Evolutionary conservation across 176 grass and related monocot species (phyloP), one percentile per base, ranked within the genome.

Genomic region (Eremochloa ophiuroides): DNA sequence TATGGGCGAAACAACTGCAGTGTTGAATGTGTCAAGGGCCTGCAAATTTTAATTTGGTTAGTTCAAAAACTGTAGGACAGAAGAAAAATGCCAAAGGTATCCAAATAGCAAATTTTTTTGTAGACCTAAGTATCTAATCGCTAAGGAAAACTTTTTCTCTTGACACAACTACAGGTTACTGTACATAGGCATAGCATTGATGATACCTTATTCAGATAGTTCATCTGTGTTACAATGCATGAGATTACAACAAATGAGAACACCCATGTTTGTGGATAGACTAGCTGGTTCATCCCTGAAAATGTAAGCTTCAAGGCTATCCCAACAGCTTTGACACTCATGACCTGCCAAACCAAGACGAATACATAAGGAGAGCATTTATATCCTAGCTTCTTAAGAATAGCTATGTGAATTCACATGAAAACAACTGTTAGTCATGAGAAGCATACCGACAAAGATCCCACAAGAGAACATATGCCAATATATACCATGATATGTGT

Each of bases 301-400:
- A 98, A 98, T 48, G 95, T 98, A 72, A 98, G 86, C 65, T 98
- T 98, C 81, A 98, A 85, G 23, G 92, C 95, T 62, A 98, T 98
- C 71, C 95, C 95, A 82, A 98, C 90, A 56, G 95, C 95, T 91
- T 98, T 94, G 46, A 98, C 90, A 79, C 92, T 98, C 95, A 98
- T 98, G 83, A 98, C 95, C 95, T 98, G 83, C 39, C 73, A 79
- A 61, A 80, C 72, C 73, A 74, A 89, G 46, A 4, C 40, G 18
- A 81, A 71, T 44, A 69, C 48, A 68, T 10, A 76, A 46, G 31
- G 17, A 67, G 77, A 72, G 28, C 18, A 82, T 47, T 74, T 67
- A 79, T 58, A 78, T 31, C 55, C 15, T 66, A 74, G 29, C 18
- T 44, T 44, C 10, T 26, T 71, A 71, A 76, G 43, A 64, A 85